phyloP scores from a whole-genome alignment of 192 early-diverging fungal species.

The Backusella tuberculispora region DNA sequence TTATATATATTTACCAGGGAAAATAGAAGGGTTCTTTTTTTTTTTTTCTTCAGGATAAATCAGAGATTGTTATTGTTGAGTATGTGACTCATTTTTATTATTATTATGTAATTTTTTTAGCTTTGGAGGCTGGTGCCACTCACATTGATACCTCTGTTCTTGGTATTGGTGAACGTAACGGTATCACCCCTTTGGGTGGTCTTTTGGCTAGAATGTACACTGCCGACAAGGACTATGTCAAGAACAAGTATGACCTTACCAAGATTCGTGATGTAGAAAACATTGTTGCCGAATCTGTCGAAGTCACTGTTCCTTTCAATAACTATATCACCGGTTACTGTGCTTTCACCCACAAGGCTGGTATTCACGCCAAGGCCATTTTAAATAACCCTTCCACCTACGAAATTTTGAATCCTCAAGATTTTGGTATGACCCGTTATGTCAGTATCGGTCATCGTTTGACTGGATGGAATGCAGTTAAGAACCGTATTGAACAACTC shows the following conservation, averaged over 20 bases:
- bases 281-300: slow-evolving; percentile 93
- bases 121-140: slow-evolving; percentile 95
- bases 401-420: slow-evolving; percentile 97
- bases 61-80: not conserved
- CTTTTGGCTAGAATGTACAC: slow-evolving; percentile 96
- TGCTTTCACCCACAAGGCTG: slow-evolving; percentile 99
- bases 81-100: not conserved
- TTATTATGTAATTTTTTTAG: slow-evolving; percentile 44
- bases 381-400: slow-evolving; percentile 98
- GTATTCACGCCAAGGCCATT: slow-evolving; percentile 99
- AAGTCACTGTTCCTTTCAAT: slow-evolving; percentile 97
- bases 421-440: slow-evolving; percentile 98
- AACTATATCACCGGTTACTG: slow-evolving; percentile 99
- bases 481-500: slow-evolving; percentile 96
- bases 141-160: slow-evolving; percentile 98
- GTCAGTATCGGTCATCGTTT: slow-evolving; percentile 96
- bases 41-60: not conserved
- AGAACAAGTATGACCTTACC: slow-evolving; percentile 91
- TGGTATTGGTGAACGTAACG: slow-evolving; percentile 99
- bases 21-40: no score
- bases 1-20: no score
- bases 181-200: slow-evolving; percentile 95
- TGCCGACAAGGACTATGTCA: slow-evolving; percentile 89
- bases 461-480: slow-evolving; percentile 99
- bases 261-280: slow-evolving; percentile 96